These are phyloP conservation scores for Entomortierella lignicola DNA, from an alignment of 192 early-diverging fungal species.

Conservation along the genomic window DNA sequence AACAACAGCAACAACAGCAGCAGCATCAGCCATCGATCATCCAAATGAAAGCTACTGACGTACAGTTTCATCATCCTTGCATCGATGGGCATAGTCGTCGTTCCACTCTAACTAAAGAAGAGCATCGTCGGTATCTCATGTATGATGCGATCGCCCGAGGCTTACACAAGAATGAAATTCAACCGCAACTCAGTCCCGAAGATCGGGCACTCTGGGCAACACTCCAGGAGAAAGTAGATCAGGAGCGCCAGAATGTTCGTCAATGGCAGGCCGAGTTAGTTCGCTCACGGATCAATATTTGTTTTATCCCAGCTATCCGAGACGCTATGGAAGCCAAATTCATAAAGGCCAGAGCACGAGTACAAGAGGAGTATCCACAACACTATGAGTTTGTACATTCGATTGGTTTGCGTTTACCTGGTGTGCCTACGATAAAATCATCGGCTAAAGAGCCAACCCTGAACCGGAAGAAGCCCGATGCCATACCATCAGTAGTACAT, in stretches of 20 bases:
- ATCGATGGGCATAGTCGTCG: slow-evolving; percentile 30
- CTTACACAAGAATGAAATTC: neutral
- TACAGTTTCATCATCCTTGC: slow-evolving; percentile 29
- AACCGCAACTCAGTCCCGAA: slow-evolving; percentile 12
- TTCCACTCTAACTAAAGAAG: slow-evolving; percentile 31
- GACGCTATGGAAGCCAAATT: slow-evolving; percentile 34
- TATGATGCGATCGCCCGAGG: slow-evolving; percentile 20
- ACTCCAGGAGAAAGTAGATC: slow-evolving; percentile 29
- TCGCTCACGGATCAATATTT: slow-evolving; percentile 26
- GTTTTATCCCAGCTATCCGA: slow-evolving; percentile 20
- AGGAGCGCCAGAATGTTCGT: slow-evolving; percentile 29
- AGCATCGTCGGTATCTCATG: slow-evolving; percentile 37
- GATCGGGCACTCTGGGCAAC: slow-evolving; percentile 22
- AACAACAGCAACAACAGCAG: slow-evolving; percentile 10
- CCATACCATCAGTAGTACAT: neutral
- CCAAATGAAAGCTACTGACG: neutral
- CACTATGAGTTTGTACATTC: slow-evolving; percentile 39
- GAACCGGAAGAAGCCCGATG: neutral
- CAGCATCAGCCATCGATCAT: slow-evolving; percentile 10
- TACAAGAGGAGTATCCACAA: slow-evolving; percentile 35
- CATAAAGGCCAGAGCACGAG: slow-evolving; percentile 15
- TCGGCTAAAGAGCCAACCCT: slow-evolving; percentile 34
- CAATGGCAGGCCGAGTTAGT: slow-evolving; percentile 27
- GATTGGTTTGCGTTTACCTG: slow-evolving; percentile 24
- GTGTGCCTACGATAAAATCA: neutral